Conservation (phyloP, 2,329 filamentous ascomycete species). For the Sphaerulina populicola region DNA sequence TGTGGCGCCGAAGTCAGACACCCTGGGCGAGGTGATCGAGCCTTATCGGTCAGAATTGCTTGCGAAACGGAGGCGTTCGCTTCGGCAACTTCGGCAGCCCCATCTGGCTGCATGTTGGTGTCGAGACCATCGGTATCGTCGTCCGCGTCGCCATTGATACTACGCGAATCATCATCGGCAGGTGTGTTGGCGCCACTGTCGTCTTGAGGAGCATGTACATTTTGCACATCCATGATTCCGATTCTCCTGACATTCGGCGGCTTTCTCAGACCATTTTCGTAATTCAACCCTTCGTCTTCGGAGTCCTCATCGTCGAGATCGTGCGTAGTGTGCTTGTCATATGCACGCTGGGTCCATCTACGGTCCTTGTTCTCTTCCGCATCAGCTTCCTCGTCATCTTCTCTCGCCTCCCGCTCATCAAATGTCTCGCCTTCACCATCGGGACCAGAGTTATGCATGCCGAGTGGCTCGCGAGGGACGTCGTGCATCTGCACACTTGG, state of each 20-base stretch:
- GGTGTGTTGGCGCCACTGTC: conserved; percentile 44
- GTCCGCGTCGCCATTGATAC: conserved; percentile 27
- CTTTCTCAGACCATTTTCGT: conserved; percentile 63
- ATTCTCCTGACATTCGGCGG: conserved; percentile 41
- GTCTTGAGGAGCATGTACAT: conserved; percentile 46
- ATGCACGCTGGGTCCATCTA: conserved; percentile 70
- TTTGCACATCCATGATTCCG: conserved; percentile 55
- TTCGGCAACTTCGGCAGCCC: conserved; percentile 15
- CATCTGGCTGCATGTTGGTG: conserved; percentile 25
- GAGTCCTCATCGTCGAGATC: conserved; percentile 71
- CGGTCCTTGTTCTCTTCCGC: conserved; percentile 80
- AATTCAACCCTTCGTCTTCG: conserved; percentile 75
- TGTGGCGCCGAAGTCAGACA: conserved; percentile 3
- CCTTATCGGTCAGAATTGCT: conserved; percentile 24
- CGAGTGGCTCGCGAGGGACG: conserved; percentile 50
- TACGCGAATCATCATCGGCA: conserved; percentile 26
- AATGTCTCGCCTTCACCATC: conserved; percentile 40
- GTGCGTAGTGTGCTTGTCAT: conserved; percentile 63
- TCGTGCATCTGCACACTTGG: conserved; percentile 59
- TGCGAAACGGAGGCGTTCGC: conserved; percentile 23
- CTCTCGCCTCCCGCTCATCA: conserved; percentile 56
- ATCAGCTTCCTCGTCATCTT: conserved; percentile 67
- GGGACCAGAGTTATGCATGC: conserved; percentile 37
- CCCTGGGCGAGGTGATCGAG: conserved; percentile 16
- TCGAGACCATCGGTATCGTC: conserved; percentile 7